These are phyloP conservation scores for Ustilago cynodontis DNA, from an alignment of 1,284 basidiomycete species.

Conservation along the genomic window DNA sequence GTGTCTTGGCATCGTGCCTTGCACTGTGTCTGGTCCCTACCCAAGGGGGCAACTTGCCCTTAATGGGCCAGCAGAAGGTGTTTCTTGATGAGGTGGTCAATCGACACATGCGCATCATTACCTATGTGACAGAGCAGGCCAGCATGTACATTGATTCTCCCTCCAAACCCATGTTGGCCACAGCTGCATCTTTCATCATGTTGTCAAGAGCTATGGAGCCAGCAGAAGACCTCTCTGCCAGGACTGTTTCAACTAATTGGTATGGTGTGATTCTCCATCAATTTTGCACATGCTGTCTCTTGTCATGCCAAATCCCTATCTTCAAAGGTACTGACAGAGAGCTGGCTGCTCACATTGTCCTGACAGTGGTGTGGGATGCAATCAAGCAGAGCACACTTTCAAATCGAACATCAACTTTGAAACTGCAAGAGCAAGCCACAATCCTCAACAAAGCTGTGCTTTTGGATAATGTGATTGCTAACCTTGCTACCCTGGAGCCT, in stretches of 20 bases:
- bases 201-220: conserved; percentile 4
- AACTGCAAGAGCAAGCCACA: too few species aligned
- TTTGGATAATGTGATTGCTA: not conserved
- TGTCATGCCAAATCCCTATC: not conserved
- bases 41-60: not conserved
- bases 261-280: conserved; percentile 11
- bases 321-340: conserved; percentile 19
- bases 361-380: conserved; percentile 30
- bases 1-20: conserved; percentile 15
- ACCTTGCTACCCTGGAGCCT: conserved; percentile 1
- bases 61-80: not conserved
- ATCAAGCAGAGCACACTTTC: not conserved
- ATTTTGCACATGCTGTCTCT: not conserved
- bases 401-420: not conserved
- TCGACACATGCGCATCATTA: conserved; percentile 15
- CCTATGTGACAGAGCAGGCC: not conserved
- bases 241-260: not conserved
- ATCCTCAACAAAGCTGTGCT: not conserved
- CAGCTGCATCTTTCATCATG: conserved; percentile 21
- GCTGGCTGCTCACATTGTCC: conserved; percentile 9
- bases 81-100: conserved; percentile 1
- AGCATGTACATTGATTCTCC: not conserved
- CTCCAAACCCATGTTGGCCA: conserved; percentile 14
- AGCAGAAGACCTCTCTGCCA: not conserved
- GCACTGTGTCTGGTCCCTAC: conserved; percentile 2